A percentile compares a stretch with the other conserved stretches of the same genome.
phyloP scores from a whole-genome alignment of 352 stramenopile species.

The Globisporangium iwayamae region DNA sequence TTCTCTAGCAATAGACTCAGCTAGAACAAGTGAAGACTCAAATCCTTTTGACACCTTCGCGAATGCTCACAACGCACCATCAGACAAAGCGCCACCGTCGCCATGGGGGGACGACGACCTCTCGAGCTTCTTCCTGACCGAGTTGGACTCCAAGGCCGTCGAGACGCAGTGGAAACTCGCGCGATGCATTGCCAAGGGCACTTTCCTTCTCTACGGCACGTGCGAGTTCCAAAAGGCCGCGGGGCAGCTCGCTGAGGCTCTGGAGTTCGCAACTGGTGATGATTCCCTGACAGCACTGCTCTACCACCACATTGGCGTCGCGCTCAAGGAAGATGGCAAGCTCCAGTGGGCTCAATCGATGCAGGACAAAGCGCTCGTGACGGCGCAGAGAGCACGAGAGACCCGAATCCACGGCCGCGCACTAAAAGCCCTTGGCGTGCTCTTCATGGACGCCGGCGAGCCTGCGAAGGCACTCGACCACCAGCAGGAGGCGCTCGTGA shows the following conservation, averaged over 20 bases:
- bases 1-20: background rate
- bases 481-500: conserved; percentile 56
- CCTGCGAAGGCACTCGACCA: conserved; percentile 41
- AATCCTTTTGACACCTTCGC: background rate
- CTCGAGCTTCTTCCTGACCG: conserved; percentile 73
- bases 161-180: conserved; percentile 33
- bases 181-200: conserved; percentile 33
- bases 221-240: conserved; percentile 30
- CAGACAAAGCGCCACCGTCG: conserved; percentile 6
- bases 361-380: conserved; percentile 49
- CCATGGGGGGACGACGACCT: conserved; percentile 35
- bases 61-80: background rate
- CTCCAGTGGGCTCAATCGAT: conserved; percentile 31
- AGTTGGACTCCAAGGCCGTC: conserved; percentile 43
- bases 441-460: conserved; percentile 49
- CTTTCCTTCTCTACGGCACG: conserved; percentile 52
- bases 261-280: conserved; percentile 20
- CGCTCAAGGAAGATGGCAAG: conserved; percentile 57
- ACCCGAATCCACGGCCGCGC: conserved; percentile 42
- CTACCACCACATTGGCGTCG: conserved; percentile 66
- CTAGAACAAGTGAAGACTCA: background rate
- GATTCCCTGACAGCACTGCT: conserved; percentile 40
- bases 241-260: conserved; percentile 32
- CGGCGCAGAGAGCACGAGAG: conserved; percentile 38
- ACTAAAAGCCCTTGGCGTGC: conserved; percentile 61